These are phyloP conservation scores for Boletus subcaerulescens DNA, from an alignment of 768 basidiomycete species.

Conservation along the genomic window DNA sequence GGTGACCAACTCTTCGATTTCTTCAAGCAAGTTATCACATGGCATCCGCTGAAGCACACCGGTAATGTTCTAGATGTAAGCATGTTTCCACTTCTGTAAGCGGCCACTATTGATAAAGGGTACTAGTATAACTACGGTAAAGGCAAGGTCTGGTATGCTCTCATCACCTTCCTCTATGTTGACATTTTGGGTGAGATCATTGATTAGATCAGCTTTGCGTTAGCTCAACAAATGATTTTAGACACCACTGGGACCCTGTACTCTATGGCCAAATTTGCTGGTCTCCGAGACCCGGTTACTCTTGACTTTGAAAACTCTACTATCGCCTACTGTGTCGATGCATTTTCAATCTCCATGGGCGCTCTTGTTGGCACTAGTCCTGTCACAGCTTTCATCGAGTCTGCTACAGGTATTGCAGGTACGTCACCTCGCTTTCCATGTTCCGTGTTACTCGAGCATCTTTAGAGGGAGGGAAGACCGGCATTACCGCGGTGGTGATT, in stretches of 20 bases:
- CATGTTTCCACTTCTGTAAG: neutral
- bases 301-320: constrained; percentile 85
- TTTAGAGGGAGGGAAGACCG: constrained; percentile 84
- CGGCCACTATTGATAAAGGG: constrained; percentile 4
- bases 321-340: constrained; percentile 80
- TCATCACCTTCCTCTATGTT: constrained; percentile 87
- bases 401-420: constrained; percentile 77
- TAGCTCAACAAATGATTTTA: constrained; percentile 1
- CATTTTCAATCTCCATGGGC: constrained; percentile 78
- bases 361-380: constrained; percentile 78
- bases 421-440: constrained; percentile 14
- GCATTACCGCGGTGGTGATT: constrained; percentile 70
- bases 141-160: constrained; percentile 81
- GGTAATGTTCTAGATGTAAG: constrained; percentile 70
- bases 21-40: constrained; percentile 82
- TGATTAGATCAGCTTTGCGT: neutral
- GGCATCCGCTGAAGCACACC: constrained; percentile 57
- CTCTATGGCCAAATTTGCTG: constrained; percentile 89
- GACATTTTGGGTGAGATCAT: constrained; percentile 65
- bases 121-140: constrained; percentile 52
- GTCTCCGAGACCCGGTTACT: constrained; percentile 80
- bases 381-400: constrained; percentile 81
- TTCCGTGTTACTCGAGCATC: constrained; percentile 5
- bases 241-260: constrained; percentile 71
- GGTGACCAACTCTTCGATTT: constrained; percentile 77